Percentiles rank a stretch among this genome's conserved stretches.
phyloP scores from a whole-genome alignment of 2,329 filamentous ascomycete genomes.

The Penicillium sp. region DNA sequence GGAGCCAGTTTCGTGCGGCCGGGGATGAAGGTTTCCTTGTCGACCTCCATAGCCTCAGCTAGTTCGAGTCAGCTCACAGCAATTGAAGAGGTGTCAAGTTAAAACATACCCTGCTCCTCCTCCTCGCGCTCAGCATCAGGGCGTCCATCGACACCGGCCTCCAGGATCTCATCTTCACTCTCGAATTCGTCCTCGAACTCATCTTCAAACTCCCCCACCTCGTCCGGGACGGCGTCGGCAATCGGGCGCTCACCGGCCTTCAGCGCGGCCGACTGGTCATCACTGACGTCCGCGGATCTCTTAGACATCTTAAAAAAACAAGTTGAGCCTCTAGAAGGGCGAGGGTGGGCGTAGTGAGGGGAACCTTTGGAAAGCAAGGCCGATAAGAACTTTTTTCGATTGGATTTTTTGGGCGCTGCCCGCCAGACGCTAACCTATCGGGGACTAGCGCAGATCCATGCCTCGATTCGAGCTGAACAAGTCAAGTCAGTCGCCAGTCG shows the following conservation, averaged over 20 bases:
- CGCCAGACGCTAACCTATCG: conserved; percentile 34
- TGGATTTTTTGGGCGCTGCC: conserved; percentile 27
- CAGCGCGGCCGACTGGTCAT: conserved; percentile 56
- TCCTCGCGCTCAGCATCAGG: conserved; percentile 93
- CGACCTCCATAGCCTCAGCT: conserved; percentile 83
- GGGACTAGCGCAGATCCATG: conserved; percentile 38
- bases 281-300: conserved; percentile 59
- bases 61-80: conserved; percentile 1
- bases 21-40: conserved; percentile 94
- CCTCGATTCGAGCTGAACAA: conserved; percentile 22
- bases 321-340: neutral
- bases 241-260: conserved; percentile 66
- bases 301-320: conserved; percentile 58
- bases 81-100: neutral
- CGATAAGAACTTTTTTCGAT: conserved; percentile 39
- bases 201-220: conserved; percentile 67
- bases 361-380: conserved; percentile 13
- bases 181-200: conserved; percentile 98
- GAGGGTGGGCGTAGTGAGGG: conserved; percentile 19
- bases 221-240: conserved; percentile 53
- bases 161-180: conserved; percentile 88
- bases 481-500: neutral
- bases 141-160: conserved; percentile 90
- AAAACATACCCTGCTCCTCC: conserved; percentile 69
- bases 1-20: conserved; percentile 89